These are phyloP conservation scores for Penicillium cinerascens DNA, from an alignment of 495 filamentous ascomycete species.

Conservation along the genomic window DNA sequence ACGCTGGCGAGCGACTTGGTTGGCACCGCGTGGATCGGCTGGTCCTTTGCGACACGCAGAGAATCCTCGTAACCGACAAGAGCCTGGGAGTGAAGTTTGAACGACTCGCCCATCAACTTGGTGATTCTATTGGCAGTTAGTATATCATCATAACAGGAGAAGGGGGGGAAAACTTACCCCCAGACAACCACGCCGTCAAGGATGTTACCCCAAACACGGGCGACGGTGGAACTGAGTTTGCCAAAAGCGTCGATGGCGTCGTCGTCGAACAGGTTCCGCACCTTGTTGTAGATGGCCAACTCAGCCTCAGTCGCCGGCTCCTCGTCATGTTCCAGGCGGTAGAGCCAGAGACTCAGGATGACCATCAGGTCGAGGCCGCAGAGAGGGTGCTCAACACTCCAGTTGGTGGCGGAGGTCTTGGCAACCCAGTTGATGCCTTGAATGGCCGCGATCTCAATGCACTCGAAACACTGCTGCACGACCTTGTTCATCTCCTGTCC, in stretches of 20 bases:
- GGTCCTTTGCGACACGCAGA: slow-evolving; percentile 43
- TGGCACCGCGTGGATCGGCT: slow-evolving; percentile 45
- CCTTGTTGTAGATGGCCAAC: slow-evolving; percentile 89
- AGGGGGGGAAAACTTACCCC: slow-evolving; percentile 61
- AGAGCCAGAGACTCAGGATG: slow-evolving; percentile 96
- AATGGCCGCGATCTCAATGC: slow-evolving; percentile 91
- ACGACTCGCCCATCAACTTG: slow-evolving; percentile 95
- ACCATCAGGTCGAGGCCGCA: slow-evolving; percentile 98
- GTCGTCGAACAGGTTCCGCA: slow-evolving; percentile 89
- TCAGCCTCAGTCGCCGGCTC: slow-evolving; percentile 91
- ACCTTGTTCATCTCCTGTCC: slow-evolving; percentile 98
- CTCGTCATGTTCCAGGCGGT: slow-evolving; percentile 97
- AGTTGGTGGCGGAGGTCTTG: slow-evolving; percentile 93
- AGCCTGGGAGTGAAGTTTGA: slow-evolving; percentile 93
- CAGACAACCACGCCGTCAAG: slow-evolving; percentile 98
- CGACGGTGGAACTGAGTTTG: slow-evolving; percentile 88
- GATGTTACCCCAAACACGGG: slow-evolving; percentile 95
- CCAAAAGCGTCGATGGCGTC: slow-evolving; percentile 75
- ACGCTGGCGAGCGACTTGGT: slow-evolving; percentile 46
- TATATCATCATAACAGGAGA: slow-evolving; percentile 5
- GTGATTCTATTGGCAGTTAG: slow-evolving; percentile 76
- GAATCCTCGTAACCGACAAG: slow-evolving; percentile 90
- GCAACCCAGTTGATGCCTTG: slow-evolving; percentile 98
- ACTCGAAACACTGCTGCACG: slow-evolving; percentile 96
- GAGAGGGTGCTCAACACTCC: slow-evolving; percentile 97